phyloP scores from a whole-genome alignment of 2,329 filamentous ascomycete genomes.

The Bipolaris bicolor region DNA sequence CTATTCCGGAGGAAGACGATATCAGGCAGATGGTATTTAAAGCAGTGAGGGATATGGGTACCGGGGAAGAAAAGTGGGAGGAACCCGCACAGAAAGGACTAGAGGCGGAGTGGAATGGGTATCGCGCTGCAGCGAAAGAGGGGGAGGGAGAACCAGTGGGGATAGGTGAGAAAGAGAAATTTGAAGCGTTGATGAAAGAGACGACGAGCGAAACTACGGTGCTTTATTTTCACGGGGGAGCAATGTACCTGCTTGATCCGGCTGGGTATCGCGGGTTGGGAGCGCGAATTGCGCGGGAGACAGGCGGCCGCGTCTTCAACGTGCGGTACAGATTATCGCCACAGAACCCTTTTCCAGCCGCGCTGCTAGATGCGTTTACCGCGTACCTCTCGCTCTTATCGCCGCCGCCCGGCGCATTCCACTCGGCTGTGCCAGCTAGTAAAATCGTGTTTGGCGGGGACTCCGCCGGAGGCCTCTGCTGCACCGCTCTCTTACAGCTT shows the following conservation, averaged over 20 bases:
- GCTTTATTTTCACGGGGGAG: slow-evolving; percentile 78
- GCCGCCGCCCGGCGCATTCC: slow-evolving; percentile 70
- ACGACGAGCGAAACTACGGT: slow-evolving; percentile 67
- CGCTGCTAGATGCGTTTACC: slow-evolving; percentile 73
- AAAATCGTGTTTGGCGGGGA: slow-evolving; percentile 77
- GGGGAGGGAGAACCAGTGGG: slow-evolving; percentile 58
- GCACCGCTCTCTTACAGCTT: slow-evolving; percentile 70
- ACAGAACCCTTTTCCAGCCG: slow-evolving; percentile 75
- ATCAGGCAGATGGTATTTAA: slow-evolving; percentile 62
- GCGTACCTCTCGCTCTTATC: slow-evolving; percentile 76
- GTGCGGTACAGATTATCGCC: slow-evolving; percentile 78
- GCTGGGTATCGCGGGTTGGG: slow-evolving; percentile 65
- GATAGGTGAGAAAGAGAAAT: slow-evolving; percentile 69
- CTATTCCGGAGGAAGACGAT: slow-evolving; percentile 61
- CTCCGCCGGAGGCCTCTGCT: slow-evolving; percentile 75
- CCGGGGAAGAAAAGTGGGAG: slow-evolving; percentile 39
- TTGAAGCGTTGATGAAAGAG: slow-evolving; percentile 70
- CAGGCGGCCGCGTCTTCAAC: slow-evolving; percentile 71
- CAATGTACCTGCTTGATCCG: slow-evolving; percentile 75
- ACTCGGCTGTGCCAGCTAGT: slow-evolving; percentile 67
- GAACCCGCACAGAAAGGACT: slow-evolving; percentile 62
- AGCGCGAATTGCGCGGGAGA: slow-evolving; percentile 68
- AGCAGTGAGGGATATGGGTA: slow-evolving; percentile 63
- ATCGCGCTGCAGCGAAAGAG: slow-evolving; percentile 61
- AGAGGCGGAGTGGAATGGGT: slow-evolving; percentile 79